These are phyloP conservation scores for Crithidia expoeki DNA, from an alignment of 208 protist species.

Conservation along the genomic window DNA sequence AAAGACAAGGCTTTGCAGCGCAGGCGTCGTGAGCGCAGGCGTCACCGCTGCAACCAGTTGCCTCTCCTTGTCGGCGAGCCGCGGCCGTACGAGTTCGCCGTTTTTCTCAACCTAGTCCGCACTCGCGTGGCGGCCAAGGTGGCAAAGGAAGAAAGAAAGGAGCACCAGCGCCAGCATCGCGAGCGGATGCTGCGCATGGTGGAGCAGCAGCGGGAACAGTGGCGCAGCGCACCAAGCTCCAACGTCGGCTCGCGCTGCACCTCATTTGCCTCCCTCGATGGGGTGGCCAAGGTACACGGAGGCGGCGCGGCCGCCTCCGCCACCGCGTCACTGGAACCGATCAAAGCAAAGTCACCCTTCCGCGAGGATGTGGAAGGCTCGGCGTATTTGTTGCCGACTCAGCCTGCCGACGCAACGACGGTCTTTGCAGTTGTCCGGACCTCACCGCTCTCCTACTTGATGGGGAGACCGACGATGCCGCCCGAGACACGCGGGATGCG, in stretches of 20 bases:
- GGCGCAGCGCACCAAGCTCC: conserved; percentile 10
- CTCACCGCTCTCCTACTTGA: conserved; percentile 1
- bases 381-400: conserved; percentile 34
- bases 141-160: conserved; percentile 19
- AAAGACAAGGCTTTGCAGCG: conserved; percentile 13
- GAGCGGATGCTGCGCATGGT: conserved; percentile 12
- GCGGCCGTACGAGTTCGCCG: conserved; percentile 35
- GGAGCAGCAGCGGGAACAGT: conserved; percentile 27
- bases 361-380: conserved; percentile 42
- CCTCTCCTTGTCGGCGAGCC: conserved; percentile 65
- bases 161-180: not conserved
- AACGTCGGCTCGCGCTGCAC: not conserved
- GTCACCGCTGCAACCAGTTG: conserved; percentile 26
- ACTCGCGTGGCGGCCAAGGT: conserved; percentile 23
- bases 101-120: conserved; percentile 37
- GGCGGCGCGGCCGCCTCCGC: not conserved
- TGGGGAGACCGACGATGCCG: not conserved
- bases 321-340: not conserved
- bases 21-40: conserved; percentile 31
- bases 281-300: not conserved
- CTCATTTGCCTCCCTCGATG: conserved; percentile 9
- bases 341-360: conserved; percentile 10
- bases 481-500: conserved; percentile 44
- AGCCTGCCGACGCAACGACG: not conserved
- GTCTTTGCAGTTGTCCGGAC: not conserved